A percentile compares a stretch with the other conserved stretches of the same genome.
Evolutionary conservation across 345 rosid genomes (phyloP).

Genomic region (Aquilaria malaccensis): DNA sequence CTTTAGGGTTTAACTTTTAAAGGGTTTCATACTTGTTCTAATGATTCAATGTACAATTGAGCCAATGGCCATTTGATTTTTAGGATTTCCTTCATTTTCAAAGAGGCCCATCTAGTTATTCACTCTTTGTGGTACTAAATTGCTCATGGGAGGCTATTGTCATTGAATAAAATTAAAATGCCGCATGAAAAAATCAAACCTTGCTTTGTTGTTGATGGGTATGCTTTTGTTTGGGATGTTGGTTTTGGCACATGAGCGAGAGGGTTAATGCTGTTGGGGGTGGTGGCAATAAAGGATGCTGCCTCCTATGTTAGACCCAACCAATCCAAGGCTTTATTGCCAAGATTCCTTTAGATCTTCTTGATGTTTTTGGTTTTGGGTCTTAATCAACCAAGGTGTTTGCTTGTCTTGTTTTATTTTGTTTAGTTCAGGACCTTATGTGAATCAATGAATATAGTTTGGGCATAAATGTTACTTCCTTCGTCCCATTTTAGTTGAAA

Average conservation of each 20-base stretch:
- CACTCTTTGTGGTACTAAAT: not conserved
- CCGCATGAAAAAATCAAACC: constrained; percentile 1
- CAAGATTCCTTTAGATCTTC: constrained; percentile 34
- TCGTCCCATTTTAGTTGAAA: too few relatives aligned
- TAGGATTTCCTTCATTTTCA: not conserved
- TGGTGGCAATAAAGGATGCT: constrained; percentile 28
- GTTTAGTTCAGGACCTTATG: too few relatives aligned
- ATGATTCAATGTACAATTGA: too few relatives aligned
- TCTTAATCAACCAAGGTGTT: constrained; percentile 15
- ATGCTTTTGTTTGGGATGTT: not conserved
- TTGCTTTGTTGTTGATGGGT: not conserved
- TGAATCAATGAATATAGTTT: too few relatives aligned
- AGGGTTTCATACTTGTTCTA: too few relatives aligned
- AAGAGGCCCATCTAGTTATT: too few relatives aligned
- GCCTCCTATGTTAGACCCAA: constrained; percentile 20
- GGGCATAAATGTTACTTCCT: too few relatives aligned
- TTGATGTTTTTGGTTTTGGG: constrained; percentile 38
- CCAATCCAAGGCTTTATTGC: constrained; percentile 30
- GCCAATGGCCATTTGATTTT: too few relatives aligned
- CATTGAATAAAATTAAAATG: not conserved
- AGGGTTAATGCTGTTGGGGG: constrained; percentile 21
- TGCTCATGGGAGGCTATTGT: not conserved
- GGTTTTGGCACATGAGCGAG: not conserved
- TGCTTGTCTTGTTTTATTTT: too few relatives aligned
- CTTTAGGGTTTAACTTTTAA: too few relatives aligned